Conservation (phyloP, 192 early-diverging fungal genomes). For the Linnemannia zychae region DNA sequence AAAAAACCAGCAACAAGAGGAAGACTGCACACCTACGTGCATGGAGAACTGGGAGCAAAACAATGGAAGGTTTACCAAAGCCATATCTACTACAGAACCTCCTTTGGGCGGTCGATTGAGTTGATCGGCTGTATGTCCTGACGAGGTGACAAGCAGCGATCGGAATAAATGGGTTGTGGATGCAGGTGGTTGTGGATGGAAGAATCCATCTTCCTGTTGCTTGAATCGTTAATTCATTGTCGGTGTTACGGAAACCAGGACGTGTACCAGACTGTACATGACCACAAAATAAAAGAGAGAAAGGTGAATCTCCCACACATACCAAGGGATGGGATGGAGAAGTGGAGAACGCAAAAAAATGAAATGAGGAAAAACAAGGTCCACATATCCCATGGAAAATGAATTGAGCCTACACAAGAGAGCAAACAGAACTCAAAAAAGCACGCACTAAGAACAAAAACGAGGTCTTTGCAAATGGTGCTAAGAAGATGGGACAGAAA, state of each 20-base stretch:
- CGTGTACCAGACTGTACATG: not conserved
- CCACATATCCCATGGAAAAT: conserved; percentile 28
- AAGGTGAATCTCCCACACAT: conserved; percentile 10
- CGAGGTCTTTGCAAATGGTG: not conserved
- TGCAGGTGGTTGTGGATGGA: too few relatives aligned
- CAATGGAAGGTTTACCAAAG: too few relatives aligned
- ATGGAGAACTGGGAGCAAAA: too few relatives aligned
- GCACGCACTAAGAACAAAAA: conserved; percentile 6
- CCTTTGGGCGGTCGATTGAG: not conserved
- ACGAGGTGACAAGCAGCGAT: too few relatives aligned
- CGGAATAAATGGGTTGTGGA: too few relatives aligned
- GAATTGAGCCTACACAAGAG: not conserved
- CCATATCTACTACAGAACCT: too few relatives aligned
- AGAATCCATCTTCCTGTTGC: too few relatives aligned
- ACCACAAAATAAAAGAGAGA: not conserved
- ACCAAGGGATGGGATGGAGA: not conserved
- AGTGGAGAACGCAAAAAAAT: conserved; percentile 5
- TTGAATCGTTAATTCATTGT: not conserved
- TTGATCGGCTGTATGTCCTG: not conserved
- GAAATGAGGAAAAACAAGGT: conserved; percentile 3
- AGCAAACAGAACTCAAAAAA: not conserved
- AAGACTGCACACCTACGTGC: too few relatives aligned
- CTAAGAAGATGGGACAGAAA: not conserved
- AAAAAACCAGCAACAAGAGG: too few relatives aligned
- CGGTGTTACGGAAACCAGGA: not conserved